Base-by-base conservation (phyloP, 2,329 filamentous ascomycete genomes). In the Pseudogymnoascus sp. region DNA sequence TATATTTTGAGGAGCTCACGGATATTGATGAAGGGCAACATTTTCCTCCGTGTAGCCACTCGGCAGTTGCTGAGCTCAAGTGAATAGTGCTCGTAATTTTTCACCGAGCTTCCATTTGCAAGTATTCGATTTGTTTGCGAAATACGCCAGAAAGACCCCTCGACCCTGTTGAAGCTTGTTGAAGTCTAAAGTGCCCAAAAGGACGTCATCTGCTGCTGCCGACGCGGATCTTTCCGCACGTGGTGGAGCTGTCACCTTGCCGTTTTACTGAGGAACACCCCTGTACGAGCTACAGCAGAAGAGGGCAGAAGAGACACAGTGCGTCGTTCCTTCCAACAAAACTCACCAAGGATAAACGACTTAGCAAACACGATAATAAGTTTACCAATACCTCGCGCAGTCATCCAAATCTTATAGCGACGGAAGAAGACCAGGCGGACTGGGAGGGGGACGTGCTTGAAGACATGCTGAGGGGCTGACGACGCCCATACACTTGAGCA, bases 1-100 rank as follows among this genome's bases (percentile, higher is more conserved):
- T 48, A 33, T 60, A 18, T 25, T 10, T 36, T 58, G 27, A 12
- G 45, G 25, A 59, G 29, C 80, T 68, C 77, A 87, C 85, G 80
- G 65, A 76, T 72, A 70, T 87, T 80, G 71, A 88, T 84, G 69
- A 82, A 86, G 61, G 86, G 84, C 65, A 88, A 73, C 86, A 88
- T 87, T 33, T 55, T 55, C 29, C 9, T 33, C 48, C 33, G 5
- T 55, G 15, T 15, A 33, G 29, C 48, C 29, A 21, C 48, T 33
- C 33, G 48, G 29, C n/a, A 18, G 29, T 33, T 10, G 48, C 48
- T 55, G 29, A 33, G 48, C 48, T 33, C 48, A 55, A 33, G 9
- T 33, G 15, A 55, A 55, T 55, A 33, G 48, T 55, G 29, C 48
- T 55, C 48, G 18, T 55, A 55, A 18, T 18, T 55, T 55, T 9